Evolutionary conservation across 306 rosid species (phyloP).

Genomic region (Quercus alba): DNA sequence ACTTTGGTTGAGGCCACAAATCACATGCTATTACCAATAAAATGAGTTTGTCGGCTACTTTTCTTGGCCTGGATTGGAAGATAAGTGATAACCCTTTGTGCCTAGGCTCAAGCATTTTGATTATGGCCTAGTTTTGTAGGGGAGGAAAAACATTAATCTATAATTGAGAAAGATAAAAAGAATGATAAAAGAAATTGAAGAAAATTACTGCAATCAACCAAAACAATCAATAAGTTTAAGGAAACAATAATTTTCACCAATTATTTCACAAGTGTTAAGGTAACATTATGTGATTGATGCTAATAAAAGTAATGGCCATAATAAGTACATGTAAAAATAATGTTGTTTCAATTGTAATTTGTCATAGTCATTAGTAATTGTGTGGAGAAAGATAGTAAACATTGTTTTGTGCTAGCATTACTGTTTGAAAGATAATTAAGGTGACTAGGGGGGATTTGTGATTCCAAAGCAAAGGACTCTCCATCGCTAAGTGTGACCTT

Average conservation of each 20-base stretch:
- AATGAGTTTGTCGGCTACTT: conserved; percentile 98
- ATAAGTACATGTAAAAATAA: no score
- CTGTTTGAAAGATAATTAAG: conserved; percentile 23
- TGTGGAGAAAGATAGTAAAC: no score
- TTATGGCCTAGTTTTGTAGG: conserved; percentile 69
- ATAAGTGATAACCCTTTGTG: conserved; percentile 42
- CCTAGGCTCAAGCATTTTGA: conserved; percentile 60
- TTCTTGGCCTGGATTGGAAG: conserved; percentile 62
- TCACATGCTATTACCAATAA: conserved; percentile 68
- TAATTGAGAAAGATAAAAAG: conserved; percentile 60
- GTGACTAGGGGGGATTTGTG: conserved; percentile 26
- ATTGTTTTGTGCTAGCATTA: no score
- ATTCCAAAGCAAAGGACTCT: conserved; percentile 50
- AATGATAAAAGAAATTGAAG: conserved; percentile 34
- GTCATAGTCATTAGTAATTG: no score
- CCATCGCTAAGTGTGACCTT: conserved; percentile 44
- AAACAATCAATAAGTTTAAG: no score
- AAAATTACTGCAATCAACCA: conserved; percentile 14
- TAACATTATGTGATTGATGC: no score
- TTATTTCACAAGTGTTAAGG: no score
- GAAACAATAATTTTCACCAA: no score
- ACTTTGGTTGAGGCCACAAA: conserved; percentile 71
- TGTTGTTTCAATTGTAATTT: no score
- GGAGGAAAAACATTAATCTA: conserved; percentile 65
- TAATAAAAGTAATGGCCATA: no score